Percentiles rank a stretch among this genome's conserved stretches.
Evolutionary conservation across 345 rosid species (phyloP).

Genomic region (Camelina sativa): DNA sequence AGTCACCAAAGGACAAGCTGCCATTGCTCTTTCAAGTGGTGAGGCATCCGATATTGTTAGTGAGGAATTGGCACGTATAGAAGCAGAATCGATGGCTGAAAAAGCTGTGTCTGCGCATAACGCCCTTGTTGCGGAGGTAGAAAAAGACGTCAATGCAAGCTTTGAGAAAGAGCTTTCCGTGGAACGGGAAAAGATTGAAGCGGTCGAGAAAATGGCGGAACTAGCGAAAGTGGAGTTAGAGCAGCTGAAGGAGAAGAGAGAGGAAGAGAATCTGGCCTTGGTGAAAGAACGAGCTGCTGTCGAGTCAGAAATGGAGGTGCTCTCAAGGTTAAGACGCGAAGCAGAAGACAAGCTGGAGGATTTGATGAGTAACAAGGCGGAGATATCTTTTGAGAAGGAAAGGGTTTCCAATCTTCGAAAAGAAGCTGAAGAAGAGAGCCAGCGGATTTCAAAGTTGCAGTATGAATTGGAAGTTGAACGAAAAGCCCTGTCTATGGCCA

Average conservation of each 20-base stretch:
- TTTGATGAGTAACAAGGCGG: slow-evolving; percentile 75
- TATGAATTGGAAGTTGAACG: slow-evolving; percentile 92
- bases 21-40: slow-evolving; percentile 88
- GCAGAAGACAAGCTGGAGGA: slow-evolving; percentile 81
- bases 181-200: slow-evolving; percentile 84
- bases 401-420: slow-evolving; percentile 65
- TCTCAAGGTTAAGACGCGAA: slow-evolving; percentile 73
- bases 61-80: slow-evolving; percentile 96
- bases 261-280: slow-evolving; percentile 65
- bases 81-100: slow-evolving; percentile 95
- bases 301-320: slow-evolving; percentile 87
- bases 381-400: slow-evolving; percentile 85
- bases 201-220: slow-evolving; percentile 86
- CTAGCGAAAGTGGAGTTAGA: slow-evolving; percentile 76
- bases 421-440: slow-evolving; percentile 83
- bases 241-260: slow-evolving; percentile 74
- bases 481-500: slow-evolving; percentile 93
- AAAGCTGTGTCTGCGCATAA: slow-evolving; percentile 85
- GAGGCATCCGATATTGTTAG: slow-evolving; percentile 82
- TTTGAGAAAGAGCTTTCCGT: slow-evolving; percentile 80
- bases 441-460: slow-evolving; percentile 71
- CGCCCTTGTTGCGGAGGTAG: slow-evolving; percentile 87
- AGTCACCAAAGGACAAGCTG: slow-evolving; percentile 95
- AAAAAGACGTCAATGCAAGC: slow-evolving; percentile 79
- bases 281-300: slow-evolving; percentile 78